A percentile compares a stretch with the other conserved stretches of the same genome.
phyloP scores from a whole-genome alignment of 352 stramenopile species.

The Phytophthora pini region DNA sequence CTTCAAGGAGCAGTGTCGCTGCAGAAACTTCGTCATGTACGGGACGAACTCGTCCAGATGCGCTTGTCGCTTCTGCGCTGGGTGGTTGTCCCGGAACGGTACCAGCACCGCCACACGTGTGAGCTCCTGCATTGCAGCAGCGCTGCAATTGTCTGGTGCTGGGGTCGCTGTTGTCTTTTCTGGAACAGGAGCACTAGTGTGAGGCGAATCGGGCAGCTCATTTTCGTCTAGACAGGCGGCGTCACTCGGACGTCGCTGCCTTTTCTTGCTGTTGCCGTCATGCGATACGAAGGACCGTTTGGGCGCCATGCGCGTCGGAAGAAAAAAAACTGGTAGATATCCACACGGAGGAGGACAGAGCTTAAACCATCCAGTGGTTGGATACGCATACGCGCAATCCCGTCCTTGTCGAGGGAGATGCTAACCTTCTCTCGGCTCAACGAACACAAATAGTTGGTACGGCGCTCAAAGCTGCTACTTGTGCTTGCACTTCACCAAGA shows the following conservation, averaged over 20 bases:
- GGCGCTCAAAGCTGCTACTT: constrained; percentile 2
- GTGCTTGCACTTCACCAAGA: constrained; percentile 18
- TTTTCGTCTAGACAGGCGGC: constrained; percentile 9
- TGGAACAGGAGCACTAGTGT: background rate
- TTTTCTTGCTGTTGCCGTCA: constrained; percentile 17
- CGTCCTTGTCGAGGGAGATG: constrained; percentile 95
- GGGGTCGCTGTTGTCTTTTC: constrained; percentile 8
- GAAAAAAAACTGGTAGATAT: constrained; percentile 85
- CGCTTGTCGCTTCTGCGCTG: constrained; percentile 83
- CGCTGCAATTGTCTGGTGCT: background rate
- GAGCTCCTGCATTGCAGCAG: constrained; percentile 21
- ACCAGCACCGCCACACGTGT: constrained; percentile 90
- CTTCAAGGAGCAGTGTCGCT: constrained; percentile 32
- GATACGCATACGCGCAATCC: constrained; percentile 87
- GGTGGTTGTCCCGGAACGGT: constrained; percentile 93
- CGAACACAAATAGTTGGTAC: constrained; percentile 66
- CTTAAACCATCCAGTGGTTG: constrained; percentile 88
- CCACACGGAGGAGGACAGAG: constrained; percentile 56
- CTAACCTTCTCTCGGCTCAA: constrained; percentile 95
- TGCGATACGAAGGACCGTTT: constrained; percentile 16
- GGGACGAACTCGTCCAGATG: constrained; percentile 93
- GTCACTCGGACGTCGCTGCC: constrained; percentile 3
- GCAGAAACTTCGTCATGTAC: constrained; percentile 91
- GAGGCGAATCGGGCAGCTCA: background rate
- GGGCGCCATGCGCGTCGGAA: constrained; percentile 17